phyloP scores from a whole-genome alignment of 768 basidiomycete genomes.

The Lyophyllum semitale region DNA sequence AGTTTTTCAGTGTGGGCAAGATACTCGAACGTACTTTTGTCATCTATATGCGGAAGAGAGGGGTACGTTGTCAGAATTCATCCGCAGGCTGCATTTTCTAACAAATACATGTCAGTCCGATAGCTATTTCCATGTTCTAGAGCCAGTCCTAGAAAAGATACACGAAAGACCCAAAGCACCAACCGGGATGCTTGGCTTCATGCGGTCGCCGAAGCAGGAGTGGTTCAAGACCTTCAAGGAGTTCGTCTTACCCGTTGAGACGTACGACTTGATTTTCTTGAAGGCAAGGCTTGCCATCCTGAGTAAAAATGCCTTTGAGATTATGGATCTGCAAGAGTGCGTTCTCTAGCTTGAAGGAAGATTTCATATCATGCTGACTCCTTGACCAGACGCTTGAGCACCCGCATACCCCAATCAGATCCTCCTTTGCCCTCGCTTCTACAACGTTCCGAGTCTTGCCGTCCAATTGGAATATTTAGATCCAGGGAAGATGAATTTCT shows the following conservation, averaged over 20 bases:
- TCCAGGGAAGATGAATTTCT: background rate
- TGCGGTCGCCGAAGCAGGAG: constrained; percentile 72
- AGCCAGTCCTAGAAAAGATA: constrained; percentile 88
- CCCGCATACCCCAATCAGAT: constrained; percentile 64
- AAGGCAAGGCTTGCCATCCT: constrained; percentile 91
- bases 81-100: background rate
- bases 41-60: background rate
- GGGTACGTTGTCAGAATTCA: background rate
- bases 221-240: constrained; percentile 94
- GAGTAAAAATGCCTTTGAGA: constrained; percentile 93
- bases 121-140: constrained; percentile 90
- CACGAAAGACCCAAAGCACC: constrained; percentile 70
- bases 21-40: background rate
- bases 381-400: constrained; percentile 68
- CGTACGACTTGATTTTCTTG: constrained; percentile 86
- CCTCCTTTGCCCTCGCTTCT: constrained; percentile 63
- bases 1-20: background rate
- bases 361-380: background rate
- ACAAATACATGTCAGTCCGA: constrained; percentile 49
- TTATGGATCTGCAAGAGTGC: constrained; percentile 93
- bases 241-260: constrained; percentile 85
- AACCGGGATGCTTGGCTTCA: constrained; percentile 60
- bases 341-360: constrained; percentile 32
- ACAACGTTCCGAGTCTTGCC: constrained; percentile 70
- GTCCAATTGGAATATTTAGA: background rate